A percentile compares a stretch with the other conserved stretches of the same genome.
Evolutionary conservation across 371 early-diverging fungal species (phyloP).

Genomic region (Funneliformis caledonium): DNA sequence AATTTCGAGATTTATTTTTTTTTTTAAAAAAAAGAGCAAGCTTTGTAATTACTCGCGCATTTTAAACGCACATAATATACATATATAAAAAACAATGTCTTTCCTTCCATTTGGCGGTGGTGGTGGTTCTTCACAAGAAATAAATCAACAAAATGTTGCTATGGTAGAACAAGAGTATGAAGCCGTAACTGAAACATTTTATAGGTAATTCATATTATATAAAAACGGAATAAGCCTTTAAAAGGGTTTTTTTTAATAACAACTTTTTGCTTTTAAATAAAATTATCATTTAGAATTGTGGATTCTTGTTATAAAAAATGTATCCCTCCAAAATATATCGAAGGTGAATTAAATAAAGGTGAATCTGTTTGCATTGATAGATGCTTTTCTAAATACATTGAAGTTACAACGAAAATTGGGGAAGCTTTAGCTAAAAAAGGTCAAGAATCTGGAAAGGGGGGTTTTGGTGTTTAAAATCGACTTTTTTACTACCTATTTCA

Average conservation of each 20-base stretch:
- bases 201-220: slow-evolving; percentile 57
- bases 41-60: too few relatives aligned
- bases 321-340: slow-evolving; percentile 80
- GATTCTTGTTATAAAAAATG: slow-evolving; percentile 90
- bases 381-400: slow-evolving; percentile 86
- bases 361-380: slow-evolving; percentile 96
- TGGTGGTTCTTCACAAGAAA: slow-evolving; percentile 51
- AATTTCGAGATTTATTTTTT: too few relatives aligned
- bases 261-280: slow-evolving; percentile 1
- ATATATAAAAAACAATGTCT: neutral
- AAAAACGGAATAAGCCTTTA: slow-evolving; percentile 53
- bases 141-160: slow-evolving; percentile 77
- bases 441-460: slow-evolving; percentile 41
- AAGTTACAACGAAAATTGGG: slow-evolving; percentile 76
- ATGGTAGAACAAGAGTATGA: slow-evolving; percentile 87
- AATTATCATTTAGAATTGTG: slow-evolving; percentile 61
- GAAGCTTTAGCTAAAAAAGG: slow-evolving; percentile 65
- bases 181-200: slow-evolving; percentile 82
- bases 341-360: slow-evolving; percentile 92
- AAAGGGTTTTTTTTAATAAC: slow-evolving; percentile 63
- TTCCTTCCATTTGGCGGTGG: slow-evolving; percentile 6
- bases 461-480: slow-evolving; percentile 8
- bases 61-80: too few relatives aligned
- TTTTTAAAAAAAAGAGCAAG: too few relatives aligned
- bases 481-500: neutral